These are phyloP conservation scores for Flaveria brownii DNA, from an alignment of 129 eudicot species.

Conservation along the genomic window DNA sequence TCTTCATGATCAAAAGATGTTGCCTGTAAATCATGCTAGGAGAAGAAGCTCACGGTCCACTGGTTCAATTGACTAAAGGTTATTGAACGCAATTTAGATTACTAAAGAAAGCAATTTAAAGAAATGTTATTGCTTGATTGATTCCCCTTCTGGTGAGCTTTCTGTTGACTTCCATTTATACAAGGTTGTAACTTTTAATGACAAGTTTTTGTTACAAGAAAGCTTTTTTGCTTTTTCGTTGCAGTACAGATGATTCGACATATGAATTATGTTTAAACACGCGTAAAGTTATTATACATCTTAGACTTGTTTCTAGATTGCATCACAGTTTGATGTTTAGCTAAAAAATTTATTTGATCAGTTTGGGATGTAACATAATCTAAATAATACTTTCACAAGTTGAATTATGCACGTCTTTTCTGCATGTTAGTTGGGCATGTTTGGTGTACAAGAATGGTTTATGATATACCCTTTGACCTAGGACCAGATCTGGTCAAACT, in stretches of 20 bases:
- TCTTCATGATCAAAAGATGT: constrained; percentile 37
- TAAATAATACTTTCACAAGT: background rate
- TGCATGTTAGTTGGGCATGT: background rate
- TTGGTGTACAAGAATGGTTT: background rate
- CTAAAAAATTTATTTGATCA: background rate
- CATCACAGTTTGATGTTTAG: background rate
- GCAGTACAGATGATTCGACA: constrained; percentile 11
- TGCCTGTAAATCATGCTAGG: constrained; percentile 47
- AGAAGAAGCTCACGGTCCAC: constrained; percentile 39
- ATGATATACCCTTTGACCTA: constrained; percentile 7
- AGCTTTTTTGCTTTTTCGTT: background rate
- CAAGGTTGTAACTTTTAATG: constrained; percentile 5
- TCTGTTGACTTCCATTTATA: constrained; percentile 7
- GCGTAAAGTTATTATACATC: constrained; percentile 11
- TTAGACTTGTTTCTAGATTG: background rate
- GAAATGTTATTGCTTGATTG: background rate
- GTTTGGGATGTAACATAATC: background rate
- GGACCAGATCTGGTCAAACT: background rate
- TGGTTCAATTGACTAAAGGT: constrained; percentile 30
- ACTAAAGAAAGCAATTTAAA: constrained; percentile 17
- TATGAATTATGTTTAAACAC: constrained; percentile 1
- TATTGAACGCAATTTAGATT: background rate
- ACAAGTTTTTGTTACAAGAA: constrained; percentile 14
- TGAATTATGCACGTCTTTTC: background rate
- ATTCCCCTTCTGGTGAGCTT: constrained; percentile 27